A percentile compares a stretch with the other conserved stretches of the same genome.
These are phyloP conservation scores for Heterobasidion irregulare DNA, from an alignment of 1,284 basidiomycete species.

Conservation along the genomic window DNA sequence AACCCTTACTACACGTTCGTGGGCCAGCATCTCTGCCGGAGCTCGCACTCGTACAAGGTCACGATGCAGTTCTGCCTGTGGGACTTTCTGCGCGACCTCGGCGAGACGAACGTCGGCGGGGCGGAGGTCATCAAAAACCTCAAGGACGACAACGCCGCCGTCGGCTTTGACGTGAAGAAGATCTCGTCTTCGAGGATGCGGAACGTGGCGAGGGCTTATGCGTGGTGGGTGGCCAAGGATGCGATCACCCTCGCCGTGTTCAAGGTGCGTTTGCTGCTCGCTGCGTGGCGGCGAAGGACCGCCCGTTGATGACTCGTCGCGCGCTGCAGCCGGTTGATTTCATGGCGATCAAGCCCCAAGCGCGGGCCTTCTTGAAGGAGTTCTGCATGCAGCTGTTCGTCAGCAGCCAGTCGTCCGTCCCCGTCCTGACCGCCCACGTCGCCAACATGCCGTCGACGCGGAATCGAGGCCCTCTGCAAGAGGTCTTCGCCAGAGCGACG, in stretches of 20 bases:
- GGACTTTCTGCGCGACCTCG: conserved; percentile 93
- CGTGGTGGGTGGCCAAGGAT: conserved; percentile 79
- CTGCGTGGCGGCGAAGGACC: not conserved
- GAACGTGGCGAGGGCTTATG: conserved; percentile 73
- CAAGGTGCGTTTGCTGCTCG: conserved; percentile 47
- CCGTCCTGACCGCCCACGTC: conserved; percentile 36
- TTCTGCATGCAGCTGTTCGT: conserved; percentile 65
- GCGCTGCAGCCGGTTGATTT: conserved; percentile 77
- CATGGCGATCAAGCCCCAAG: conserved; percentile 55
- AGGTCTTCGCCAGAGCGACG: conserved; percentile 63
- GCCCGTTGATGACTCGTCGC: not conserved
- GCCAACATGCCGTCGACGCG: conserved; percentile 32
- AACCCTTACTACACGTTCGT: conserved; percentile 97
- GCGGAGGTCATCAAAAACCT: conserved; percentile 65
- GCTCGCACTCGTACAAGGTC: conserved; percentile 79
- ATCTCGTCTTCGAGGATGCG: conserved; percentile 51
- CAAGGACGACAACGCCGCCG: conserved; percentile 38
- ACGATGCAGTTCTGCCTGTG: conserved; percentile 95
- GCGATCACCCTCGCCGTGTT: conserved; percentile 67
- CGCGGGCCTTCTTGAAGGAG: conserved; percentile 59
- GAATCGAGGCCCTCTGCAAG: conserved; percentile 58
- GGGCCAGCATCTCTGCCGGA: conserved; percentile 62
- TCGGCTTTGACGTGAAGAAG: conserved; percentile 40
- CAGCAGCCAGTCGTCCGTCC: conserved; percentile 65
- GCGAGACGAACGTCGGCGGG: conserved; percentile 79